Base-by-base conservation (phyloP, 2,329 filamentous ascomycete species). In the Fusarium circinatum region DNA sequence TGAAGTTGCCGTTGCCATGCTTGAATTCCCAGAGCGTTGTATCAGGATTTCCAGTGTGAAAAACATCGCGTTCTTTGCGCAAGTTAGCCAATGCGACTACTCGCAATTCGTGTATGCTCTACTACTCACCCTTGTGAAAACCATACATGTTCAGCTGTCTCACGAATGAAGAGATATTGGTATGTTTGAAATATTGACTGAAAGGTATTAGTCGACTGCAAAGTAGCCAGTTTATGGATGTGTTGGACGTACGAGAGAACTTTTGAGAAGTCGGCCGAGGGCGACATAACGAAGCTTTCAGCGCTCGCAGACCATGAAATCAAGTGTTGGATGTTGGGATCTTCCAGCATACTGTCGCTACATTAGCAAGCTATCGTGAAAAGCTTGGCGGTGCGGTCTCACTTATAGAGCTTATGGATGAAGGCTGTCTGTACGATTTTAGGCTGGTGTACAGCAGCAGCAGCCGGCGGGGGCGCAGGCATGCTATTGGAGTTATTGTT, bases 361-460 rank as follows among this genome's bases (percentile, higher is more conserved):
- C n/a, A 56, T 83, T 79, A 81, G 79, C 71, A 61, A 52, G 47
- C 51, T 39, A 39, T 56, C 14, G 38, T 47, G 18, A 45, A 26
- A 30, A 45, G n/a, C n/a, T 20, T 41, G 32, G 34, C 39, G 30
- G 45, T 34, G 44, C 57, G 18, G 36, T 62, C 92, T 80, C 87
- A 98, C 95, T 97, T 98, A 87, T 98, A 99, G 41, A 99, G 90
- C 84, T 99, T 99, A 83, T 99, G 96, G 75, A 99, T 98, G 80
- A 99, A 99, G 28, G 96, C 96, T 17, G 96, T 98, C 85, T 99
- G 96, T 22, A 98, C 95, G 49, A 98, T 96, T 84, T 99, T 99
- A 68, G 96, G 95, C 81, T 98, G 95, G 80, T 97, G 94, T 59
- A 95, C 92, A 54, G 92, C 92, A 10, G 93, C 90, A 2, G 91